Evolutionary conservation across 2,329 filamentous ascomycete species (phyloP), one percentile per base, ranked within the genome.

Genomic region (Aspergillus tanneri): DNA sequence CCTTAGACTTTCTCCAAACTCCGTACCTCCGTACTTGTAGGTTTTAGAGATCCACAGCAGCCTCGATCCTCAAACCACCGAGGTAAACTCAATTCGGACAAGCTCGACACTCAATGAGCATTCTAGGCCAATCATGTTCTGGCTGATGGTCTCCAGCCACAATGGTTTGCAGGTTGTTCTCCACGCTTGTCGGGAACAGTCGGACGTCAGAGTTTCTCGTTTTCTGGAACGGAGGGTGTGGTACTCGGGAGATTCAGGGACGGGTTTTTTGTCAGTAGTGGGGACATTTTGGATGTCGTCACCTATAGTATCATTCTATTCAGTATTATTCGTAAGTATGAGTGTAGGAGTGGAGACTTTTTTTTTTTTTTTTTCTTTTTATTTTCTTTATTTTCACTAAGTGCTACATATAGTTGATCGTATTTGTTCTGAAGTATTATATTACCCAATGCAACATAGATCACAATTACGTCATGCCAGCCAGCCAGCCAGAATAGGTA

Each of bases 111-210:
- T 23, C 2, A 24, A 16, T 21, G 12, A 24, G 23, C 34, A 21
- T 12, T 37, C 30, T 16, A 16, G 24, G 8, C 36, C 37, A 39
- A 34, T 47, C 30, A 39, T 28, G 44, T 23, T 39, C 48, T 39
- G 44, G 34, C 38, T 35, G 39, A 34, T 11, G 23, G 25, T 16
- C 22, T 43, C 34, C 40, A 48, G 34, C 32, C 39, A 38, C 40
- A 41, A 23, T 34, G 30, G 30, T 35, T 40, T 30, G 38, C 49
- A 37, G 28, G 22, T 30, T 37, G 19, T 45, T 25, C 49, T 46
- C 49, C 49, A 52, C 46, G 49, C 46, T 49, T 43, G n/a, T 49
- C 49, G 49, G 49, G 46, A 46, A 52, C 41, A 37, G 21, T 48
- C 49, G 49, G 49, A 49, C 43, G 44, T 43, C 32, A 37, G 37